A percentile compares a stretch with the other conserved stretches of the same genome.
Conservation (phyloP, 192 early-diverging fungal genomes). For the Entomortierella beljakovae region DNA sequence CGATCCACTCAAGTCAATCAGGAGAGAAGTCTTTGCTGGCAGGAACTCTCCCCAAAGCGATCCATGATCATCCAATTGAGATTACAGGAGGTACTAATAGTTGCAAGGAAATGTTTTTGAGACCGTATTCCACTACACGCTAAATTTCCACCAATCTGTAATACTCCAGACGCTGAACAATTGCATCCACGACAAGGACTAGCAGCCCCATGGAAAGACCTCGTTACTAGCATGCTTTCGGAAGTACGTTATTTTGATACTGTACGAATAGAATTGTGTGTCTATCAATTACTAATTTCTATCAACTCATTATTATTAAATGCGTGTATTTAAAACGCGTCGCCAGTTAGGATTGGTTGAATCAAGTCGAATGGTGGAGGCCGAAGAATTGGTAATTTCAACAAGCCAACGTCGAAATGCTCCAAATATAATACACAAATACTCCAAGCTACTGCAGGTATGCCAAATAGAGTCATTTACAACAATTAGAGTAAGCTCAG, state of each 20-base stretch:
- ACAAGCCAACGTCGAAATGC: slow-evolving; percentile 22
- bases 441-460: slow-evolving; percentile 33
- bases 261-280: not conserved
- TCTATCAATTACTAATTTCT: not conserved
- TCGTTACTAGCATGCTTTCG: slow-evolving; percentile 30
- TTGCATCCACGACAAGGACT: not conserved
- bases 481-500: too few species aligned
- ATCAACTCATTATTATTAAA: not conserved
- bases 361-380: slow-evolving; percentile 48
- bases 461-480: too few species aligned
- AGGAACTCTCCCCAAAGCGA: not conserved
- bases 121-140: not conserved
- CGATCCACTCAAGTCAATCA: not conserved
- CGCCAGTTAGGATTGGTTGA: slow-evolving; percentile 42
- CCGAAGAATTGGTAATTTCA: slow-evolving; percentile 41
- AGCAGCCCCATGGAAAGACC: slow-evolving; percentile 30
- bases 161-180: not conserved
- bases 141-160: not conserved
- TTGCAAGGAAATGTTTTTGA: not conserved
- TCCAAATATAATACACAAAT: slow-evolving; percentile 33
- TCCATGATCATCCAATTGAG: not conserved
- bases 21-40: not conserved
- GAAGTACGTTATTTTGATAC: slow-evolving; percentile 15
- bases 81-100: not conserved
- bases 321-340: too few species aligned